phyloP scores from a whole-genome alignment of 306 rosid species.

The Senna siamea region DNA sequence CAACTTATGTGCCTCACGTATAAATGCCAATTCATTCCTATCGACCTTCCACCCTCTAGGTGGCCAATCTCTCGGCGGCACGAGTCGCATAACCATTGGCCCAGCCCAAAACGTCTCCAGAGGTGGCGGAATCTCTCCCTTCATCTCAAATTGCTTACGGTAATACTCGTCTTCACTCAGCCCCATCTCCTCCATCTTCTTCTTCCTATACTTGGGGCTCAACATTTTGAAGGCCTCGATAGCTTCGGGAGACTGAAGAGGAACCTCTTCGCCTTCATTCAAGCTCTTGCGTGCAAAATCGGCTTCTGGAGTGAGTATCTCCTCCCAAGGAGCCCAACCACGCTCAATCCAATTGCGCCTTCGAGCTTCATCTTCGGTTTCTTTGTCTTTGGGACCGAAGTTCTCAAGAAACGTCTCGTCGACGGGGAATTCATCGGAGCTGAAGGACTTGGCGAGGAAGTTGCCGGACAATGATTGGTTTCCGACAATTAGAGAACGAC shows the following conservation, averaged over 20 bases:
- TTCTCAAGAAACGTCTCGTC: slow-evolving; percentile 73
- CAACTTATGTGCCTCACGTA: slow-evolving; percentile 79
- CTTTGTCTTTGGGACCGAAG: slow-evolving; percentile 65
- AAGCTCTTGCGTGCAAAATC: slow-evolving; percentile 84
- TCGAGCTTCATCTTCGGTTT: slow-evolving; percentile 89
- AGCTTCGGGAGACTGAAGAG: slow-evolving; percentile 84
- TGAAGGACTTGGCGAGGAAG: slow-evolving; percentile 46
- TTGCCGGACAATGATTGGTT: slow-evolving; percentile 26
- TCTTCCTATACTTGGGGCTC: slow-evolving; percentile 68
- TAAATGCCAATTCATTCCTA: slow-evolving; percentile 73
- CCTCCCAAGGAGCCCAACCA: slow-evolving; percentile 99
- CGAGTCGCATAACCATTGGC: slow-evolving; percentile 62
- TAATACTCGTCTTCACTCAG: slow-evolving; percentile 77
- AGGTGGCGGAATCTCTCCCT: slow-evolving; percentile 77
- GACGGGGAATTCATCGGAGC: slow-evolving; percentile 96
- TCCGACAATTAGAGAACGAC: background rate
- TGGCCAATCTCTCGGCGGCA: slow-evolving; percentile 98
- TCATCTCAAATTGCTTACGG: slow-evolving; percentile 71
- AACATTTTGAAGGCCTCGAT: slow-evolving; percentile 92
- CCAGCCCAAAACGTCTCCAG: slow-evolving; percentile 67
- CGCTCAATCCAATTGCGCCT: slow-evolving; percentile 87
- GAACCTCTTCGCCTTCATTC: slow-evolving; percentile 91
- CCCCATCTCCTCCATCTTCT: slow-evolving; percentile 83
- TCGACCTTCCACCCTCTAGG: slow-evolving; percentile 94
- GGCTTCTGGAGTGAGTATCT: slow-evolving; percentile 83